Evolutionary conservation across 2,329 filamentous ascomycete species (phyloP).

Genomic region (Blastomyces parvus): DNA sequence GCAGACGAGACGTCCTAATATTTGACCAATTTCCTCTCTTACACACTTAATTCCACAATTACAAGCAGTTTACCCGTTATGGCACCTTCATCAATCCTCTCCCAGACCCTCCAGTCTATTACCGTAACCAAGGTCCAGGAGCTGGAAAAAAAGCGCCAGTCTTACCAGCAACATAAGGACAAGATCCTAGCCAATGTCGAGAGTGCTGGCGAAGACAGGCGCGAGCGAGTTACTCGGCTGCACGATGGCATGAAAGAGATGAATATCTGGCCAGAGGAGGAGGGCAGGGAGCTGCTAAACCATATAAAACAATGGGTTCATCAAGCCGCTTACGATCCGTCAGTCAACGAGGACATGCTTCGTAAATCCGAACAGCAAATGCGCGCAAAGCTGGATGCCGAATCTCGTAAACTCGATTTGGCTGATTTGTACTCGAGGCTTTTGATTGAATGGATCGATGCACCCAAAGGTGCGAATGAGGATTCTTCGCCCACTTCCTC

Average conservation of each 20-base stretch:
- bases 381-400: conserved; percentile 26
- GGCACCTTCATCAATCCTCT: conserved; percentile 15
- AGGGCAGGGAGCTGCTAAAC: conserved; percentile 14
- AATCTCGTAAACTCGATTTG: conserved; percentile 30
- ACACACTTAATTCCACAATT: neutral
- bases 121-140: conserved; percentile 22
- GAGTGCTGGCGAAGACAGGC: conserved; percentile 8
- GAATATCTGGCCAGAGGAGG: conserved; percentile 13
- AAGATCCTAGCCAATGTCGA: conserved; percentile 14
- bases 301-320: conserved; percentile 31
- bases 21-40: neutral
- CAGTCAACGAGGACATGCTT: conserved; percentile 27
- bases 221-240: conserved; percentile 9
- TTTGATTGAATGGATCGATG: conserved; percentile 34
- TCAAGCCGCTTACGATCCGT: conserved; percentile 31
- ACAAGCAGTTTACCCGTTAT: neutral
- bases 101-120: conserved; percentile 15
- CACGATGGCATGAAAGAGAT: conserved; percentile 15
- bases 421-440: conserved; percentile 31
- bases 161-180: conserved; percentile 14
- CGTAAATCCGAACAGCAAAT: conserved; percentile 26
- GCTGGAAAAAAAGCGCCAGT: conserved; percentile 20
- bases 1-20: neutral
- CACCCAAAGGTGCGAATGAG: conserved; percentile 2
- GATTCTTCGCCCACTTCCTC: conserved; percentile 15